Evolutionary conservation across 345 rosid species (phyloP), one percentile per base, ranked within the genome.

Genomic region (Hypericum perforatum): DNA sequence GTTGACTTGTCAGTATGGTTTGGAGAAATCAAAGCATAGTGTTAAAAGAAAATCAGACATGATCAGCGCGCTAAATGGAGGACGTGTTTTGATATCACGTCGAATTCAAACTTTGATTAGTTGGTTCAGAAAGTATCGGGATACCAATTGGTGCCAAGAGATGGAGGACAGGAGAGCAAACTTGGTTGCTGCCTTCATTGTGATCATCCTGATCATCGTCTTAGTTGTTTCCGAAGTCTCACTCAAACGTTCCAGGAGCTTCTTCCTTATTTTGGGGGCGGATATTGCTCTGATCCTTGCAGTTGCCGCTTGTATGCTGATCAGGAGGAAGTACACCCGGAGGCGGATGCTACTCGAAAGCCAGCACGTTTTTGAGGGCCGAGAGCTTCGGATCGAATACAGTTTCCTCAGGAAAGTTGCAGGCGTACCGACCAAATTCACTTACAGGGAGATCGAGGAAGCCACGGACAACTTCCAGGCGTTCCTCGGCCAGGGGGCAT

Each of bases 331-430:
- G 36, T 78, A 82, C 77, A 67, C 76, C 45, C 63, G 46, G 39
- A 62, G 79, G 39, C 70, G 79, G 12, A 71, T 47, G 29, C 37
- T 74, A 13, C 54, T 90, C 22, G 85, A 69, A 40, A 74, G 70
- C 0, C 71, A 65, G 39, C 41, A 74, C 43, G 68, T 37, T 13
- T 69, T 88, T 0, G 86, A 82, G 73, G 88, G 90, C 11, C 59
- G 59, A 32, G 97, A 86, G 82, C 85, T 86, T 9, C 71, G 82
- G 37, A 73, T 80, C 12, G 95, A 90, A 56, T 90, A 84, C 63
- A 90, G 94, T 59, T 86, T 90, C 49, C 67, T 90, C 0, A 55
- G 97, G 54, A 84, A 82, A 74, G 94, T 90, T 14, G 94, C 97
- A 0, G 94, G 94, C 5, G 74, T 86, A 8, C 95, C 97, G 0